Percentiles rank a stretch among this genome's conserved stretches.
These are phyloP conservation scores for Didymella pinodella DNA, from an alignment of 2,329 filamentous ascomycete genomes.

Conservation along the genomic window DNA sequence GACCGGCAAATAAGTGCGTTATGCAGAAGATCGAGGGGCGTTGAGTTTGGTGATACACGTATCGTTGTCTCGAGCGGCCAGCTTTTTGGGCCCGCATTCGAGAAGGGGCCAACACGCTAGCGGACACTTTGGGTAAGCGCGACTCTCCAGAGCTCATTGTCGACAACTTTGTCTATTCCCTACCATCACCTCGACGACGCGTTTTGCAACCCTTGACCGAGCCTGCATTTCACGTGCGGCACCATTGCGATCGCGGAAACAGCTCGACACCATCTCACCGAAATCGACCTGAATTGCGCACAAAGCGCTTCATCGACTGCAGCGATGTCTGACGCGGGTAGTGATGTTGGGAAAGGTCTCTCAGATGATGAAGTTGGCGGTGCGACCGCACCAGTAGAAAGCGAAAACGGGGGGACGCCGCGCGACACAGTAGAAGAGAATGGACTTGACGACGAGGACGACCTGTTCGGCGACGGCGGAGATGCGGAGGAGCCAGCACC, in stretches of 20 bases:
- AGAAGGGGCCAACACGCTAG: slow-evolving; percentile 43
- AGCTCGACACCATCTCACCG: not conserved
- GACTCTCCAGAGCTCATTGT: slow-evolving; percentile 27
- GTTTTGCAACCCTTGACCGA: slow-evolving; percentile 2
- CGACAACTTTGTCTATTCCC: slow-evolving; percentile 33
- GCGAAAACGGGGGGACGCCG: slow-evolving; percentile 40
- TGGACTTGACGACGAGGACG: slow-evolving; percentile 48
- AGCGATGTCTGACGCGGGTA: slow-evolving; percentile 50
- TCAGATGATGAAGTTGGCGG: slow-evolving; percentile 48
- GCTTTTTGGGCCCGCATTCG: slow-evolving; percentile 39
- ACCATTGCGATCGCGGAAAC: not conserved
- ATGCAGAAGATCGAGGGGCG: slow-evolving; percentile 32
- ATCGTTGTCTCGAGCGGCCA: slow-evolving; percentile 37
- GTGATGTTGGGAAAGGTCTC: slow-evolving; percentile 28
- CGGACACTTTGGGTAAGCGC: slow-evolving; percentile 29
- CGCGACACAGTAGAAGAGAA: slow-evolving; percentile 45
- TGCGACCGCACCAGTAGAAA: slow-evolving; percentile 41
- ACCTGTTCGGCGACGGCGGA: slow-evolving; percentile 57
- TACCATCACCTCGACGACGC: slow-evolving; percentile 20
- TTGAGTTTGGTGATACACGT: slow-evolving; percentile 40
- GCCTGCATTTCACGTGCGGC: slow-evolving; percentile 3
- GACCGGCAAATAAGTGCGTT: slow-evolving; percentile 30
- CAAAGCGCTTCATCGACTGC: slow-evolving; percentile 12
- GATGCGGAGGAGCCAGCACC: slow-evolving; percentile 44
- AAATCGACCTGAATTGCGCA: slow-evolving; percentile 9